These are phyloP conservation scores for Saprolegnia parasitica DNA, from an alignment of 352 stramenopile species.

Conservation along the genomic window DNA sequence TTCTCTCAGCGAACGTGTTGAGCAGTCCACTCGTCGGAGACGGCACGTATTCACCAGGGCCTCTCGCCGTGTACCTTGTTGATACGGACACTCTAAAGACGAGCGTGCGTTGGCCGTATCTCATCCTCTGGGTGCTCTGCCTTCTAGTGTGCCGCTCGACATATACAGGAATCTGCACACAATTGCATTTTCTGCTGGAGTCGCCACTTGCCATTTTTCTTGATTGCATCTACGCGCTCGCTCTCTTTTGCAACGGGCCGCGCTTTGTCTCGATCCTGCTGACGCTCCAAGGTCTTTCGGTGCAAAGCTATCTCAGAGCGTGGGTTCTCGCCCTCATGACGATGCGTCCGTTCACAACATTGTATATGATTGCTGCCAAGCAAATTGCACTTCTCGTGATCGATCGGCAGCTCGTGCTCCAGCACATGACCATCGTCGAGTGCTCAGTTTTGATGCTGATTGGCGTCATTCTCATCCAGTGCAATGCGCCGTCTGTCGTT, in stretches of 20 bases:
- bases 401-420: not conserved
- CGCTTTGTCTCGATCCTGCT: not conserved
- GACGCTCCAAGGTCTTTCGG: not conserved
- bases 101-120: not conserved
- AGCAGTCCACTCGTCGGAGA: not conserved
- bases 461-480: not conserved
- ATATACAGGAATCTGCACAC: not conserved
- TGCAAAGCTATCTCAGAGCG: not conserved
- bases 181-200: not conserved
- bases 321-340: not conserved
- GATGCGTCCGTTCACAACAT: not conserved
- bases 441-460: not conserved
- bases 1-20: not conserved
- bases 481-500: not conserved
- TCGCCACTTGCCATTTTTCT: conserved; percentile 1
- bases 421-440: not conserved
- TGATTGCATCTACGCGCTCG: not conserved
- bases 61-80: not conserved
- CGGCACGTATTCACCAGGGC: not conserved
- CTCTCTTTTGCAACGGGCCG: not conserved
- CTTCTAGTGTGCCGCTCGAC: not conserved
- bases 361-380: not conserved
- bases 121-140: not conserved
- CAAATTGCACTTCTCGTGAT: not conserved
- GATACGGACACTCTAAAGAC: not conserved